Percentiles rank a stretch among this genome's conserved stretches.
Evolutionary conservation across 2,329 filamentous ascomycete genomes (phyloP).

Genomic region (Dactylellina cionopaga): DNA sequence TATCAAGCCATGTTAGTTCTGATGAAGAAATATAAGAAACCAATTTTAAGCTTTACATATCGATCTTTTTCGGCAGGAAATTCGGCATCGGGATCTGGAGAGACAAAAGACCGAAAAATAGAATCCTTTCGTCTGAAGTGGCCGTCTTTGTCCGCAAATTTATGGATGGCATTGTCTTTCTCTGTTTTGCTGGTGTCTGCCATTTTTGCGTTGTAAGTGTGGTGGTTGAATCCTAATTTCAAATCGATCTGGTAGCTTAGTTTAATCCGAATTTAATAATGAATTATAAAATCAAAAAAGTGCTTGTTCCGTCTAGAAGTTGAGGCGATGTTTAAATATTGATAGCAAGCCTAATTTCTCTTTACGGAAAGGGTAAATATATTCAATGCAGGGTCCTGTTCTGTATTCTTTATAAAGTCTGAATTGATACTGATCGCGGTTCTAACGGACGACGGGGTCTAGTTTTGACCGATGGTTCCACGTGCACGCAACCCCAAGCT

Average conservation of each 20-base stretch:
- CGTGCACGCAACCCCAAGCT: neutral
- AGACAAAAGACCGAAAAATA: slow-evolving; percentile 31
- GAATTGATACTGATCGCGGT: neutral
- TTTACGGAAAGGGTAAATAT: too few species aligned
- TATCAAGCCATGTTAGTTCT: neutral
- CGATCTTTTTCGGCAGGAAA: slow-evolving; percentile 44
- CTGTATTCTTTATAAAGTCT: too few species aligned
- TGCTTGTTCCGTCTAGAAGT: too few species aligned
- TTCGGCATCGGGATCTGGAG: slow-evolving; percentile 26
- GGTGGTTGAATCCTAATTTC: too few species aligned
- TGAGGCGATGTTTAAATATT: too few species aligned
- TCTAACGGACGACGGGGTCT: neutral
- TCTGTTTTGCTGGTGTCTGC: neutral
- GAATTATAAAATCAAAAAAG: too few species aligned
- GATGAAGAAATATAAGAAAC: neutral
- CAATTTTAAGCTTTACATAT: slow-evolving; percentile 16
- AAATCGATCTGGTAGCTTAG: neutral
- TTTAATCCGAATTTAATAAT: too few species aligned
- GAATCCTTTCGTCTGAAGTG: slow-evolving; percentile 39
- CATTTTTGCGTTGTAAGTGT: slow-evolving; percentile 33
- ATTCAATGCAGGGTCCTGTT: too few species aligned
- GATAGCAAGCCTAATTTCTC: too few species aligned
- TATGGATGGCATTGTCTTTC: slow-evolving; percentile 32
- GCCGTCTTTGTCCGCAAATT: slow-evolving; percentile 48
- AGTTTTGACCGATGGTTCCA: slow-evolving; percentile 1